Percentiles rank a stretch among this genome's conserved stretches.
phyloP scores from a whole-genome alignment of 78 protist genomes.

The Dictyostelium intermedium region DNA sequence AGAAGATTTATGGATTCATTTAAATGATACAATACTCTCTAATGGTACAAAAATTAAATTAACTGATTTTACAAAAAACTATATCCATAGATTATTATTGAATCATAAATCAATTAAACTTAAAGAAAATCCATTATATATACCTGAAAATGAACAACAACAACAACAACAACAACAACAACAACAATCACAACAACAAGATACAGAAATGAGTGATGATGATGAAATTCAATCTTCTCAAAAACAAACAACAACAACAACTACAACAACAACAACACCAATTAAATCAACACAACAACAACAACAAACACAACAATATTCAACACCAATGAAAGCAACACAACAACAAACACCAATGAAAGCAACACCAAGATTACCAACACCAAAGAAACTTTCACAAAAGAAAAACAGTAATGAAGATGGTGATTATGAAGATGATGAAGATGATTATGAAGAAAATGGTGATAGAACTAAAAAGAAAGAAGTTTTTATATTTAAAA shows the following conservation, averaged over 20 bases:
- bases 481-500: neutral
- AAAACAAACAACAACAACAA: neutral
- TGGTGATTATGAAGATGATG: neutral
- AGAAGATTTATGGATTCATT: neutral
- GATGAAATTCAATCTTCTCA: neutral
- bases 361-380: neutral
- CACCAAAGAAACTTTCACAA: neutral
- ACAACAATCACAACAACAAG: neutral
- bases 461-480: neutral
- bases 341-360: neutral
- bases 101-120: neutral
- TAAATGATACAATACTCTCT: neutral
- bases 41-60: neutral
- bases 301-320: neutral
- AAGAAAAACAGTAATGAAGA: neutral
- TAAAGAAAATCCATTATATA: neutral
- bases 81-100: slow-evolving; percentile 2
- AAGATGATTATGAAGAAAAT: neutral
- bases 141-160: neutral
- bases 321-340: neutral
- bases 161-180: neutral
- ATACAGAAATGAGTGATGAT: neutral
- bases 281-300: too few species aligned
- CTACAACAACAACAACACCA: too few species aligned
- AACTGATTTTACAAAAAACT: neutral